Base-by-base conservation (phyloP, 345 rosid species). In the Sonneratia alba region DNA sequence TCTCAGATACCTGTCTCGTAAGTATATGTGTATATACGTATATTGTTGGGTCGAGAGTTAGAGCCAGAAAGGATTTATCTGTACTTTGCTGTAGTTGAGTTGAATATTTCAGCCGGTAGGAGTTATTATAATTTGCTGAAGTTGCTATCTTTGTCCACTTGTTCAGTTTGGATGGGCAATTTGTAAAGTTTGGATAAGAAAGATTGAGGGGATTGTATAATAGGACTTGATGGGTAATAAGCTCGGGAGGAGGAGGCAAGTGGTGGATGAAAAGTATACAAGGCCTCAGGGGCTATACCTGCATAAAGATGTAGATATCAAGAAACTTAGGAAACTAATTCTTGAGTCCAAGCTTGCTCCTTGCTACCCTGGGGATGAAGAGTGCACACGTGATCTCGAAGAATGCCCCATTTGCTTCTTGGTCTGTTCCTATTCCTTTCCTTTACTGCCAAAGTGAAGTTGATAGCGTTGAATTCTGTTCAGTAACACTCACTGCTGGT, bases 341-440 rank as follows among this genome's bases (percentile, higher is more conserved):
- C 85, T 92, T 3, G 99, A 96, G 56, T 92, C 95, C 43, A 96
- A 92, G 86, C 97, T 96, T 65, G 97, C 99, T 70, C 98, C 99
- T 6, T 96, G 99, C 83, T 96, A 85, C 79, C 97, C 98, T 1
- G 99, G 99, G 3, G 93, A 85, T 11, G 98, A 96, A 45, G 99
- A 96, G 38, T 83, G 85, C 72, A 75, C 84, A 38, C 73, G 69
- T 36, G 99, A 96, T 76, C 88, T 85, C 34, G 99, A 96, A 87
- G 99, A 96, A 76, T 92, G 98, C 70, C 99, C 98, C 0, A 96
- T 96, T 82, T 96, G 99, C 84, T 96, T 92, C 77, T 81, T 96
- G 98, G 99, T 96, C 45, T 42, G 97, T 85, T 48, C 68, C 62
- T 61, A 32, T 71, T 27, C 32, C 9, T 62, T 27, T 73, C 16